Evolutionary conservation across 2,329 filamentous ascomycete genomes (phyloP), one percentile per base, ranked within the genome.

Genomic region (Aschersonia sp.): DNA sequence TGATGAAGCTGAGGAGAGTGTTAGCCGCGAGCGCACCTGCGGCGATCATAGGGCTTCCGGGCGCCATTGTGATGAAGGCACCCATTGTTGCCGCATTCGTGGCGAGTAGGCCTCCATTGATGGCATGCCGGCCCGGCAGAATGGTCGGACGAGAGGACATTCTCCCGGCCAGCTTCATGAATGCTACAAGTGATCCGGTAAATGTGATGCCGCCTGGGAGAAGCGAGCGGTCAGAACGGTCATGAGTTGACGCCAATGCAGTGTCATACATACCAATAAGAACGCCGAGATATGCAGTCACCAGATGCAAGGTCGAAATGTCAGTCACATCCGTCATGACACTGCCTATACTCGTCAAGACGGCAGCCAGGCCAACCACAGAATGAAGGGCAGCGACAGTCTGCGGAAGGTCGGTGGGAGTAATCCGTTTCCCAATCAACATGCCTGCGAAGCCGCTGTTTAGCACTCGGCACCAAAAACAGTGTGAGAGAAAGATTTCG

Each of bases 311-410:
- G 4, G 81, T 89, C 1, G 86, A 80, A 10, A 87, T 73, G 55
- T 87, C 74, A 9, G 75, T 69, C 5, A 89, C 71, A 55, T 85
- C 75, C 12, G 79, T 78, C 73, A 95, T 80, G 20, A 94, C 86
- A 53, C 85, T 91, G 45, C 87, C 89, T 52, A 92, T 86, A 56
- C 85, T 92, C 2, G 89, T 95, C 56, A 95, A 64, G 0, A 95
- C 88, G 7, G 89, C 89, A 9, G 88, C 88, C 1, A 95, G 73
- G 62, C 89, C 89, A 32, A 95, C 89, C 5, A 95, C 88, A 0
- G 87, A 94, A 65, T 94, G 89, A 31, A 95, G 70, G 0, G 88
- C 88, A 28, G 88, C 89, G 2, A 94, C 88, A 0, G 87, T 94
- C 61, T 95, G 88, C 0, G 89, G 89, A 2, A 95, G 76, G 48